phyloP scores from a whole-genome alignment of 2,329 filamentous ascomycete species.

The Thielaviopsis cerberus region DNA sequence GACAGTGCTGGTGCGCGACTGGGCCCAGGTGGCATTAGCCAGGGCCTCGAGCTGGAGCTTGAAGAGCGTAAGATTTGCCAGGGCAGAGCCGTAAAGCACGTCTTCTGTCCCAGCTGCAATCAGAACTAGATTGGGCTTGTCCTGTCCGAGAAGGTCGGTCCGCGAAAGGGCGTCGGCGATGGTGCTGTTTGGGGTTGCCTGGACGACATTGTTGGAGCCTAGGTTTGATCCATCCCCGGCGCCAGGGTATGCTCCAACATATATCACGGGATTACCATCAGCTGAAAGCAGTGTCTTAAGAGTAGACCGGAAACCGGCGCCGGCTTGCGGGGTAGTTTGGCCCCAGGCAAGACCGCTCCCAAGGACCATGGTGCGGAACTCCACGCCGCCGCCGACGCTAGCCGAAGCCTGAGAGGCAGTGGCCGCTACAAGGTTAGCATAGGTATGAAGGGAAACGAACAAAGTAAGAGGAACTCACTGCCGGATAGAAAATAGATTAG shows the following conservation, averaged over 20 bases:
- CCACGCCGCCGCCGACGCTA: background rate
- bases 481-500: background rate
- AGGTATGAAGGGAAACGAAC: background rate
- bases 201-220: constrained; percentile 21
- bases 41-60: constrained; percentile 16
- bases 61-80: constrained; percentile 17
- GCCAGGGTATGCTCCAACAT: constrained; percentile 21
- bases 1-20: constrained; percentile 19
- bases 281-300: constrained; percentile 20
- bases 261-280: constrained; percentile 18
- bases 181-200: constrained; percentile 21
- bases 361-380: constrained; percentile 19
- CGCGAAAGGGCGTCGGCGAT: constrained; percentile 19
- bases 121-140: constrained; percentile 21
- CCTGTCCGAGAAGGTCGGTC: constrained; percentile 16
- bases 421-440: background rate
- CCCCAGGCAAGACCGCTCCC: constrained; percentile 23
- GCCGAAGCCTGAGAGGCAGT: background rate
- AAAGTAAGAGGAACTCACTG: background rate
- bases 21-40: constrained; percentile 17
- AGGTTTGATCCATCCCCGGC: constrained; percentile 20
- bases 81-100: background rate
- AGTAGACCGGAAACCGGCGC: constrained; percentile 20
- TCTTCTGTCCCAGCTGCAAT: constrained; percentile 25
- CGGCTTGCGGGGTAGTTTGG: constrained; percentile 16